phyloP scores from a whole-genome alignment of 148 eudicot genomes.

The Fagopyrum homotropicum region DNA sequence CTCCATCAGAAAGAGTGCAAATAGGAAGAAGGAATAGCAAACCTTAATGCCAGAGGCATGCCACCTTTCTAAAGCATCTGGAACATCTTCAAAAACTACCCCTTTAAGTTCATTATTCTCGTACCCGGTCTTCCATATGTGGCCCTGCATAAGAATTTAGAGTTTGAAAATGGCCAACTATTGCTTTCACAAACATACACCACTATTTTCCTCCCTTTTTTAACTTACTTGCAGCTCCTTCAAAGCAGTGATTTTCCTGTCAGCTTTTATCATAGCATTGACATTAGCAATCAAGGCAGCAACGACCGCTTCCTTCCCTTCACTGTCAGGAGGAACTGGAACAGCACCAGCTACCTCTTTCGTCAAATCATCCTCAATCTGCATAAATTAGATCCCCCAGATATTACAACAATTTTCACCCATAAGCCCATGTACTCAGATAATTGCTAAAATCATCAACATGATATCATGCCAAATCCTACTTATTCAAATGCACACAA shows the following conservation, averaged over 20 bases:
- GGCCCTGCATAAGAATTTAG: slow-evolving; percentile 52
- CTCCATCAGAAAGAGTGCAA: neutral
- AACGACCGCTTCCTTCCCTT: slow-evolving; percentile 65
- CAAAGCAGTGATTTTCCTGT: slow-evolving; percentile 86
- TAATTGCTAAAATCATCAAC: neutral
- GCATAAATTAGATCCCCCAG: slow-evolving; percentile 8
- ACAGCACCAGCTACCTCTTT: slow-evolving; percentile 63
- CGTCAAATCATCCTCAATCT: slow-evolving; percentile 71
- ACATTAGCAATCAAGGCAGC: slow-evolving; percentile 92
- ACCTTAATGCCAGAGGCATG: slow-evolving; percentile 77
- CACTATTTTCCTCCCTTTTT: neutral
- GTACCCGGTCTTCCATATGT: slow-evolving; percentile 89
- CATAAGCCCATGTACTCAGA: neutral
- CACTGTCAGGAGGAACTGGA: slow-evolving; percentile 56
- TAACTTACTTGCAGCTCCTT: slow-evolving; percentile 79
- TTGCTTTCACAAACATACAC: slow-evolving; percentile 1
- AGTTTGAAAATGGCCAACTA: neutral
- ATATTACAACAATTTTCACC: neutral
- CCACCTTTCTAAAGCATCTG: slow-evolving; percentile 84
- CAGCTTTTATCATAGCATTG: slow-evolving; percentile 88
- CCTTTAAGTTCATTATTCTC: slow-evolving; percentile 61
- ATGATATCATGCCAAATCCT: neutral
- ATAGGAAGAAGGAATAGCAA: slow-evolving; percentile 13
- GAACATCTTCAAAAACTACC: slow-evolving; percentile 84
- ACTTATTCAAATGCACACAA: neutral